A percentile compares a stretch with the other conserved stretches of the same genome.
Conservation (phyloP, 352 stramenopile species). For the Blastocystis sp. region DNA sequence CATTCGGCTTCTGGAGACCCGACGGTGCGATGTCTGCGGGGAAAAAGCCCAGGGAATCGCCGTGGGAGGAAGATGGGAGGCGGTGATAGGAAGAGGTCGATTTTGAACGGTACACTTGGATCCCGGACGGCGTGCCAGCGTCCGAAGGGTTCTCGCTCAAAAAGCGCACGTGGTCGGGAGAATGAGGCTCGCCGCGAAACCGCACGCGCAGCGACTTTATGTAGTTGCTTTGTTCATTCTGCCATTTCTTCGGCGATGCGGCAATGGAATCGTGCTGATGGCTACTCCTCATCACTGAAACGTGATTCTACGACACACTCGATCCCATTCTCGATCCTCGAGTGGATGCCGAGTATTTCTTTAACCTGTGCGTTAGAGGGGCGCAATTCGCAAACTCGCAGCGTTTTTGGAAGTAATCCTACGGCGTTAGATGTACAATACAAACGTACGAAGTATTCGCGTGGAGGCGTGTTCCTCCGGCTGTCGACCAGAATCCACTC, state of each 20-base stretch:
- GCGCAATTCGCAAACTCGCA: neutral
- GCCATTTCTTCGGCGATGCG: too few species aligned
- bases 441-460: neutral
- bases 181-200: too few species aligned
- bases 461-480: neutral
- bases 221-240: too few species aligned
- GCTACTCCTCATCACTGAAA: too few species aligned
- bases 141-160: neutral
- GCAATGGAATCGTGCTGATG: too few species aligned
- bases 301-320: too few species aligned
- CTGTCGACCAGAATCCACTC: neutral
- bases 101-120: neutral
- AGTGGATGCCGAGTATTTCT: neutral
- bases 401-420: neutral
- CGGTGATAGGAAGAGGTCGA: neutral
- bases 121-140: neutral
- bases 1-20: neutral
- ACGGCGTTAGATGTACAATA: neutral
- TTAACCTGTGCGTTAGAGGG: neutral
- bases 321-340: too few species aligned
- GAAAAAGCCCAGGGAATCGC: slow-evolving; percentile 34
- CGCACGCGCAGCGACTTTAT: too few species aligned
- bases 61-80: slow-evolving; percentile 19
- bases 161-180: neutral
- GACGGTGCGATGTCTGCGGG: neutral